Conservation (phyloP, 192 early-diverging fungal genomes). For the Coemansia sp. region DNA sequence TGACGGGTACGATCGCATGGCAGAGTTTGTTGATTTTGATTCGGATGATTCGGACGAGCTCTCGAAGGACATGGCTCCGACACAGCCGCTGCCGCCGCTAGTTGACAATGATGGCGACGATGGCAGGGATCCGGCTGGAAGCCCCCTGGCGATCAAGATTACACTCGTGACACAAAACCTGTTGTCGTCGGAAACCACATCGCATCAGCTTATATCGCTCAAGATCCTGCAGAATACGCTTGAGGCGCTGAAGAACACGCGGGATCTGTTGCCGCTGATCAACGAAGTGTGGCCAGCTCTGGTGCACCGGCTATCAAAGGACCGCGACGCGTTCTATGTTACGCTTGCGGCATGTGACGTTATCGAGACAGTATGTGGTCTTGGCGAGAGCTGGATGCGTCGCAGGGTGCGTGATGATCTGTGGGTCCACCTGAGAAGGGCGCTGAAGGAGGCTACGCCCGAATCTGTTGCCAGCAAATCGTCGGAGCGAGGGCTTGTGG, state of each 20-base stretch:
- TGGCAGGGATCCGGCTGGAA: constrained; percentile 7
- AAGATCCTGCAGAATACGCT: constrained; percentile 43
- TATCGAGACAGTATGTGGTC: constrained; percentile 27
- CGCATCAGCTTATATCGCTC: constrained; percentile 47
- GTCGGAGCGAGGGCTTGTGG: constrained; percentile 15
- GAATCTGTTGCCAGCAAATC: not conserved
- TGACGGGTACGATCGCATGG: constrained; percentile 16
- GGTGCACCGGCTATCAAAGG: constrained; percentile 16
- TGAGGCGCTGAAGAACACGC: constrained; percentile 18
- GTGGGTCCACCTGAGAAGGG: constrained; percentile 28
- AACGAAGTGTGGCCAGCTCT: constrained; percentile 48
- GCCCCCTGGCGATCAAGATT: constrained; percentile 44
- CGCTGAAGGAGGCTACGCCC: not conserved
- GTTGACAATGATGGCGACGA: constrained; percentile 3
- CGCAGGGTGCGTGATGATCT: constrained; percentile 36
- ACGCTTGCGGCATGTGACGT: constrained; percentile 41
- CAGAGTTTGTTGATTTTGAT: constrained; percentile 7
- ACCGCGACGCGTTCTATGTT: constrained; percentile 30
- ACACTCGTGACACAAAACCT: constrained; percentile 32
- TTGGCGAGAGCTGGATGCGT: constrained; percentile 46
- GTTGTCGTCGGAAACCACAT: constrained; percentile 12
- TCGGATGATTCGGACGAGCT: not conserved
- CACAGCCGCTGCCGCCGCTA: not conserved
- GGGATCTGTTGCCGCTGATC: constrained; percentile 38
- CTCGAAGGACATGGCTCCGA: not conserved